Evolutionary conservation across 2,329 filamentous ascomycete species (phyloP).

Genomic region (Colletotrichum melonis): DNA sequence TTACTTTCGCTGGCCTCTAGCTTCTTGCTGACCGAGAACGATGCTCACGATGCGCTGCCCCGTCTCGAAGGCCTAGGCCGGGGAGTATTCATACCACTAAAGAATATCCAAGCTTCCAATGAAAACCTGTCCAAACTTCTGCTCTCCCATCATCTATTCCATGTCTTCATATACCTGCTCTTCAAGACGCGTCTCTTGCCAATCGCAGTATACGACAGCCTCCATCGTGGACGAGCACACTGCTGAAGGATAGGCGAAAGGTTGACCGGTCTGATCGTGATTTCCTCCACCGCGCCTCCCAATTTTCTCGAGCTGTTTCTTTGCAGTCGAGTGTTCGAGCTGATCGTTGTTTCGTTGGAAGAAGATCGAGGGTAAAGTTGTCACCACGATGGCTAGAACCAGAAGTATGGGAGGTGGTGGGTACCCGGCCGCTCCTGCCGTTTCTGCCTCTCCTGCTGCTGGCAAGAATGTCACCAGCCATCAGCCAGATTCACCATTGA

Average conservation of each 20-base stretch:
- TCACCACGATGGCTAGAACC: not conserved
- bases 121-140: not conserved
- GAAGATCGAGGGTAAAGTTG: not conserved
- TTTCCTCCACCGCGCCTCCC: not conserved
- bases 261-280: not conserved
- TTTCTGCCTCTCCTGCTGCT: not conserved
- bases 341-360: not conserved
- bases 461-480: not conserved
- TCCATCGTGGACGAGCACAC: not conserved
- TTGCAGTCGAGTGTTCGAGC: not conserved
- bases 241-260: not conserved
- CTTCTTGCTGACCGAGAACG: not conserved
- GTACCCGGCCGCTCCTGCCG: not conserved
- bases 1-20: accelerated
- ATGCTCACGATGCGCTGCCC: not conserved
- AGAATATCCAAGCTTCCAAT: not conserved
- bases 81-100: not conserved
- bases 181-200: not conserved
- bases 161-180: too few relatives aligned
- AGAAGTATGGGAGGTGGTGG: not conserved
- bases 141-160: too few relatives aligned
- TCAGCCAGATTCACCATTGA: not conserved
- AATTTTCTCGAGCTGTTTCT: not conserved
- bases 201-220: not conserved
- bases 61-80: not conserved